These are phyloP conservation scores for Penicillium chermesinum DNA, from an alignment of 495 filamentous ascomycete genomes.

Conservation along the genomic window DNA sequence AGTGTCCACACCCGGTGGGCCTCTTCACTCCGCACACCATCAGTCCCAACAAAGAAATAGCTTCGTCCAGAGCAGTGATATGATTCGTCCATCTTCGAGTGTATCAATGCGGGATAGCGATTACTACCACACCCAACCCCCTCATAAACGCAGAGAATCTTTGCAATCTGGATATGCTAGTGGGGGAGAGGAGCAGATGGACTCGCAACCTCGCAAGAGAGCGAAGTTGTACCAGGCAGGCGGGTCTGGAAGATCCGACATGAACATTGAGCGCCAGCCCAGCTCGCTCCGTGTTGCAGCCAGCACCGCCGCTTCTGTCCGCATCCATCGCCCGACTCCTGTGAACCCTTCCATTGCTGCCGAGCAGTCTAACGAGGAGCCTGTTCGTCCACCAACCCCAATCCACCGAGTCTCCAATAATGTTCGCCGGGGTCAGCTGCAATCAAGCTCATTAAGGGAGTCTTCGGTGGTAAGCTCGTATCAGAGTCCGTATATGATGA, in stretches of 20 bases:
- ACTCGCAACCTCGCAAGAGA: conserved; percentile 58
- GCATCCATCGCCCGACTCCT: conserved; percentile 73
- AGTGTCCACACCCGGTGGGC: conserved; percentile 33
- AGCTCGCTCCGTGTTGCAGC: conserved; percentile 84
- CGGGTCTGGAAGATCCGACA: conserved; percentile 59
- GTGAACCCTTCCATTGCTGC: conserved; percentile 47
- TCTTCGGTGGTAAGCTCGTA: conserved; percentile 40
- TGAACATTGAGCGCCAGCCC: conserved; percentile 59
- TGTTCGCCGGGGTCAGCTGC: conserved; percentile 27
- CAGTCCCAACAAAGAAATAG: conserved; percentile 19
- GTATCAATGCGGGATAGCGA: conserved; percentile 37
- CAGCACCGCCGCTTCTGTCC: conserved; percentile 80
- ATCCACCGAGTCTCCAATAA: conserved; percentile 47
- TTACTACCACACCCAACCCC: conserved; percentile 29
- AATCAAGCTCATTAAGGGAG: conserved; percentile 39
- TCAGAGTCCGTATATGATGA: conserved; percentile 44
- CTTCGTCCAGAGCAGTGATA: conserved; percentile 24
- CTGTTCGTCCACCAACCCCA: conserved; percentile 77
- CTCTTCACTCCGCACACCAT: conserved; percentile 21
- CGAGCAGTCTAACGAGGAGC: conserved; percentile 62
- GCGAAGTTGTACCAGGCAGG: conserved; percentile 68
- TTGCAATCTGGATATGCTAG: conserved; percentile 58
- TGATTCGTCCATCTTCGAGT: conserved; percentile 46
- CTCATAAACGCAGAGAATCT: conserved; percentile 31
- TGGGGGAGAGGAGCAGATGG: conserved; percentile 59